Base-by-base conservation (phyloP, 75 land plant species). In the Larix kaempferi region DNA sequence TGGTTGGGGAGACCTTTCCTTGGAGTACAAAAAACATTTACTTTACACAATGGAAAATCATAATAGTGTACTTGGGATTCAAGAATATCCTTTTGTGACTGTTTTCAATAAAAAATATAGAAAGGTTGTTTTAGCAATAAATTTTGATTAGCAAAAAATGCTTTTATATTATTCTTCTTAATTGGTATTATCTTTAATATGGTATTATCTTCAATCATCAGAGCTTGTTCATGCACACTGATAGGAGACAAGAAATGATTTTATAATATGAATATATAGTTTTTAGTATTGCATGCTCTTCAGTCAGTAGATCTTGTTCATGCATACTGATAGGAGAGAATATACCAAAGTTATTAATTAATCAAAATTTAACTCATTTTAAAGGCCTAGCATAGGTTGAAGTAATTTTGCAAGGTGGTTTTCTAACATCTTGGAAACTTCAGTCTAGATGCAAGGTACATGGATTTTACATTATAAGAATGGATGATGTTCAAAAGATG, bases 21-120 rank as follows among this genome's bases (percentile, higher is more conserved):
- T 96, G 98, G 98, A 87, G 79, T 73, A 73, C 37, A 44, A 81
- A 88, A 44, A 92, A 98, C 77, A 69, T 75, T 55, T 96, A 81
- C 64, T 73, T 80, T 96, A 96, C 81, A 94, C 93, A 5, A 78
- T 91, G 95, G 99, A 94, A 76, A 96, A 96, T 76, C 99, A 96
- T 80, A 96, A 96, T 81, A 96, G 99, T 82, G 99, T 94, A 6
- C 90, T 96, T 76, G 99, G 99, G 63, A 92, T 96, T 23, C 82
- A 98, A 91, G 99, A 96, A 96, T 96, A 96, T 93, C 93, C 96
- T 87, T 25, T 75, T 29, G 35, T 0, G n/a, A 33, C 2, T 26
- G 2, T 3, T 6, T 26, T 59, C 22, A 21, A 35, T 66, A 27
- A 69, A 35, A 69, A 54, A 26, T 15, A 39, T 56, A 57, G 57